phyloP scores from a whole-genome alignment of 768 basidiomycete genomes.

The Cyclocybe cylindracea region DNA sequence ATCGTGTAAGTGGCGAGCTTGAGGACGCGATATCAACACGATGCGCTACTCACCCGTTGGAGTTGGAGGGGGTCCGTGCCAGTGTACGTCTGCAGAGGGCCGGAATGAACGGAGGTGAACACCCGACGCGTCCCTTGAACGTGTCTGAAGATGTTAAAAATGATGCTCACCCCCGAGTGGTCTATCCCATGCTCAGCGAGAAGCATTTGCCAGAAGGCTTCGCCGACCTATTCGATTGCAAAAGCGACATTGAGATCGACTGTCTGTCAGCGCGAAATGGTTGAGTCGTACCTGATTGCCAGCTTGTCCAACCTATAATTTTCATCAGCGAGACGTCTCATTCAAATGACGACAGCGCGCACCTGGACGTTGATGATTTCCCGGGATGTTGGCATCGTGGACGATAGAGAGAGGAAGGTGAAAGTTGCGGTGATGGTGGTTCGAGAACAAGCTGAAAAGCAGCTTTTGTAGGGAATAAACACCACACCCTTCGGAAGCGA shows the following conservation, averaged over 20 bases:
- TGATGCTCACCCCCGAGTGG: conserved; percentile 57
- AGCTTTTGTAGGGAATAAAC: no score
- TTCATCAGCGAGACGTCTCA: background rate
- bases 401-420: background rate
- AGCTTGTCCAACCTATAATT: conserved; percentile 72
- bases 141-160: background rate
- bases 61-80: conserved; percentile 78
- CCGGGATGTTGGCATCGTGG: conserved; percentile 55
- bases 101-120: conserved; percentile 1
- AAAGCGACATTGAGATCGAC: conserved; percentile 10
- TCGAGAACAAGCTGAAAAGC: conserved; percentile 3
- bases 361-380: conserved; percentile 87
- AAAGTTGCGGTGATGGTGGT: conserved; percentile 10
- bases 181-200: conserved; percentile 86
- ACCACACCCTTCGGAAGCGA: no score
- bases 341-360: conserved; percentile 8
- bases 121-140: background rate
- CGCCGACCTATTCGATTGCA: conserved; percentile 53
- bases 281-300: conserved; percentile 40
- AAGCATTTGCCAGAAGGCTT: conserved; percentile 88
- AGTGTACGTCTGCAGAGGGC: conserved; percentile 54
- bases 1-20: conserved; percentile 11
- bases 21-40: no score
- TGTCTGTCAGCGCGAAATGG: conserved; percentile 5
- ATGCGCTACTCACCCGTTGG: conserved; percentile 48